phyloP scores from a whole-genome alignment of 352 stramenopile species.

The Phytophthora multivora region DNA sequence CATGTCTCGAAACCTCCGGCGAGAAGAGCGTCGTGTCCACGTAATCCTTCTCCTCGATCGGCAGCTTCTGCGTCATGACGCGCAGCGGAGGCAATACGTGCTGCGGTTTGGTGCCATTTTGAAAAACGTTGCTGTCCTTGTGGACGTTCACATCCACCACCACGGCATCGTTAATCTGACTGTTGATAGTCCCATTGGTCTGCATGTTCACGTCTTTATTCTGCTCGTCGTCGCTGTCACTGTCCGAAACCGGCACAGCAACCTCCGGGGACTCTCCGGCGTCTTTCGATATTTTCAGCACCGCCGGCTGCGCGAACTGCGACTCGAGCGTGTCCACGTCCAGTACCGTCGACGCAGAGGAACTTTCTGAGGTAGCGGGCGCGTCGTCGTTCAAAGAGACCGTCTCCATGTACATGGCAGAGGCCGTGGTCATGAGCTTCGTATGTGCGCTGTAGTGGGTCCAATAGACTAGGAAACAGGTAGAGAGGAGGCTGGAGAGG shows the following conservation, averaged over 20 bases:
- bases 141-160: conserved; percentile 21
- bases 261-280: conserved; percentile 17
- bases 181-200: neutral
- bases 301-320: conserved; percentile 40
- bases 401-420: conserved; percentile 63
- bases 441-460: conserved; percentile 12
- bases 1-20: conserved; percentile 78
- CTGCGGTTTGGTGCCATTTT: conserved; percentile 23
- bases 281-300: conserved; percentile 39
- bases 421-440: conserved; percentile 29
- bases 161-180: conserved; percentile 8
- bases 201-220: conserved; percentile 10
- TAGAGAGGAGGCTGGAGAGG: neutral
- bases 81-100: conserved; percentile 51
- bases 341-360: conserved; percentile 23
- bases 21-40: conserved; percentile 85
- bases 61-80: conserved; percentile 40
- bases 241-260: conserved; percentile 19
- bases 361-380: conserved; percentile 4
- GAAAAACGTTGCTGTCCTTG: conserved; percentile 12
- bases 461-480: neutral
- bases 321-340: conserved; percentile 58
- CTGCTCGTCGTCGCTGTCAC: conserved; percentile 31
- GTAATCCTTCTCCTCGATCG: conserved; percentile 62
- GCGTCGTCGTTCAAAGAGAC: conserved; percentile 79